phyloP scores from a whole-genome alignment of 805 yeast species.

The Saccharomyces paradoxus region DNA sequence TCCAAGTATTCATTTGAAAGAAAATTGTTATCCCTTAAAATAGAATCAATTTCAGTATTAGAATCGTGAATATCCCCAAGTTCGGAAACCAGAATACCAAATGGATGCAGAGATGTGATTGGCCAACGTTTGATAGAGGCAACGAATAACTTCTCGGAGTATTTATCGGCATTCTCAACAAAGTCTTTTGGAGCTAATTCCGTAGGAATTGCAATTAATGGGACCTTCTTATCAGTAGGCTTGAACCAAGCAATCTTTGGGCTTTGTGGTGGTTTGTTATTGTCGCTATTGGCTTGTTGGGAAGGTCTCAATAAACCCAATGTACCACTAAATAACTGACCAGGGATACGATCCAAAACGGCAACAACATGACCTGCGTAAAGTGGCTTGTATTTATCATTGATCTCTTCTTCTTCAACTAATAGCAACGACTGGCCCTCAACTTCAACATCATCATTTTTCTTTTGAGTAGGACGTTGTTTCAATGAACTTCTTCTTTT shows the following conservation, averaged over 20 bases:
- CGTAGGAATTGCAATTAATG: conserved; percentile 94
- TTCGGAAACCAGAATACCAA: conserved; percentile 84
- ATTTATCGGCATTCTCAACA: conserved; percentile 81
- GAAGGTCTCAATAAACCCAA: conserved; percentile 91
- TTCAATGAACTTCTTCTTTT: conserved; percentile 84
- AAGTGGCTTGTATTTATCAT: conserved; percentile 84
- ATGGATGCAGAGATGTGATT: conserved; percentile 95
- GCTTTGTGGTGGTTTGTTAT: conserved; percentile 35
- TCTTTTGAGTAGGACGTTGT: conserved; percentile 94
- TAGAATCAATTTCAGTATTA: conserved; percentile 75
- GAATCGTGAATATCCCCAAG: conserved; percentile 75
- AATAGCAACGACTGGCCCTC: conserved; percentile 90
- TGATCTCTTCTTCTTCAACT: conserved; percentile 92
- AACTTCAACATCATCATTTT: conserved; percentile 96
- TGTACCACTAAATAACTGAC: conserved; percentile 92
- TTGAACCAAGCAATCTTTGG: conserved; percentile 99
- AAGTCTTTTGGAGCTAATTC: conserved; percentile 96
- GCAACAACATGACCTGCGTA: conserved; percentile 99
- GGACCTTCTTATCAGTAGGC: conserved; percentile 96
- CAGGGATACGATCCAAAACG: conserved; percentile 93
- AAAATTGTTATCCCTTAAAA: conserved; percentile 79
- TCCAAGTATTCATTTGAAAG: conserved; percentile 73
- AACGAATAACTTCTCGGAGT: conserved; percentile 74
- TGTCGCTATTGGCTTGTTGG: conserved; percentile 75
- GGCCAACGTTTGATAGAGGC: conserved; percentile 99